Percentiles rank a stretch among this genome's conserved stretches.
phyloP scores from a whole-genome alignment of 2,329 filamentous ascomycete genomes.

The Paramyrothecium sp. region DNA sequence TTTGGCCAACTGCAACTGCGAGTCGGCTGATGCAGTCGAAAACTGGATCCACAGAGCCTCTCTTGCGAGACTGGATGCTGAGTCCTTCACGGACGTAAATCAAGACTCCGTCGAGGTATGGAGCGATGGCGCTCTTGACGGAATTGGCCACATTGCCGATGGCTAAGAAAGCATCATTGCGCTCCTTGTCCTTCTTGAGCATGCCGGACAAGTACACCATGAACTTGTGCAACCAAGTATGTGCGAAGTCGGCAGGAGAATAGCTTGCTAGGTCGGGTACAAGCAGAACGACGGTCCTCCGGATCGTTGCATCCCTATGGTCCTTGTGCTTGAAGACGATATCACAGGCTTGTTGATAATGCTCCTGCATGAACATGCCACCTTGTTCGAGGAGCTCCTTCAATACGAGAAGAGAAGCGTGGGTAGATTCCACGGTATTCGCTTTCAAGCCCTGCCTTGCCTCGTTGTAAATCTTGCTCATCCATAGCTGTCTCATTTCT shows the following conservation, averaged over 20 bases:
- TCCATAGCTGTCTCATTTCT: constrained; percentile 82
- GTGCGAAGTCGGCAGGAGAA: constrained; percentile 84
- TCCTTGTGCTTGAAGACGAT: constrained; percentile 92
- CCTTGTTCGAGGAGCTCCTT: constrained; percentile 92
- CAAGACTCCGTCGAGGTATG: constrained; percentile 91
- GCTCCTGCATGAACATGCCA: constrained; percentile 98
- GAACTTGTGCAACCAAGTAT: constrained; percentile 86
- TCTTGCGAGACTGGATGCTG: constrained; percentile 70
- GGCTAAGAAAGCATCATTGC: constrained; percentile 90
- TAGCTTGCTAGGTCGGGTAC: constrained; percentile 94
- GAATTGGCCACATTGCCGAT: constrained; percentile 97
- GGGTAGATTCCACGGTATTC: constrained; percentile 81
- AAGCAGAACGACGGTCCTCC: constrained; percentile 84
- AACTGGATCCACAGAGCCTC: constrained; percentile 71
- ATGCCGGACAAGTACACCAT: constrained; percentile 96
- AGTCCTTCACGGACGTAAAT: constrained; percentile 91
- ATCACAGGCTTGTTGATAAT: constrained; percentile 90
- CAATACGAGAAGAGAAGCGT: constrained; percentile 89
- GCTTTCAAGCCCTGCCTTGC: constrained; percentile 75
- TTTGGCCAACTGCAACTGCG: constrained; percentile 91
- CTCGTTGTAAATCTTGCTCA: constrained; percentile 87
- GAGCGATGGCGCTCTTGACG: constrained; percentile 90
- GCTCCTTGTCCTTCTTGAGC: constrained; percentile 91
- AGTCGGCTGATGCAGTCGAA: constrained; percentile 98
- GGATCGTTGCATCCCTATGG: constrained; percentile 82